phyloP scores from a whole-genome alignment of 441 rosid genomes.

The Brassica hybrid region DNA sequence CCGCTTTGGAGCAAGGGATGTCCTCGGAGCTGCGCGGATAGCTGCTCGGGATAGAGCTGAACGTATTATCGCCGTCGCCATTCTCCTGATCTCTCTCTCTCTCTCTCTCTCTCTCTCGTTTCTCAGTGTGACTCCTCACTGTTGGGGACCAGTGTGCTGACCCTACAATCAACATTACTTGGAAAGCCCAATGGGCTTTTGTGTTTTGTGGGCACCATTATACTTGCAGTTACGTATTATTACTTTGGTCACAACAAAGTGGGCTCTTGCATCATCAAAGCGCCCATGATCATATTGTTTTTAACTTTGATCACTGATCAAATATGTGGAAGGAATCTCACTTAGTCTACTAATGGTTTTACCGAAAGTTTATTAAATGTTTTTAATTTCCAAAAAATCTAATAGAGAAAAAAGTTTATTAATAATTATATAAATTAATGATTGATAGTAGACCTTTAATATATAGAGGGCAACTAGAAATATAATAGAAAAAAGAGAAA shows the following conservation, averaged over 20 bases:
- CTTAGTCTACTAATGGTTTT: neutral
- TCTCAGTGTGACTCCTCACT: too few species aligned
- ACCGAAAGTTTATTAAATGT: too few species aligned
- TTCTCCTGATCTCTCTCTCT: conserved; percentile 27
- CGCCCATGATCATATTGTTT: neutral
- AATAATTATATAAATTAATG: too few species aligned
- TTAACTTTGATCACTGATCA: neutral
- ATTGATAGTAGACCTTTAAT: neutral
- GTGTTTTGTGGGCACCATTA: neutral
- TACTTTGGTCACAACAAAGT: neutral
- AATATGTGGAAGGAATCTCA: too few species aligned
- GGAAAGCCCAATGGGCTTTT: neutral
- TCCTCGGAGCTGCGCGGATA: conserved; percentile 58
- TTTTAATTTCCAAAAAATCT: too few species aligned
- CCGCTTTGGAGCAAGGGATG: conserved; percentile 62
- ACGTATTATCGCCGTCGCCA: conserved; percentile 79
- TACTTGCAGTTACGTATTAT: neutral
- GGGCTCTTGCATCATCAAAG: neutral
- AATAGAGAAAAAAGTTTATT: neutral
- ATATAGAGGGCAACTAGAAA: neutral
- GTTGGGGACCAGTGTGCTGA: neutral
- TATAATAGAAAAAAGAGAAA: neutral
- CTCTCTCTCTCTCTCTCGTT: neutral
- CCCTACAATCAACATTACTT: neutral
- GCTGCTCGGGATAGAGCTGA: conserved; percentile 68